These are phyloP conservation scores for Amorphotheca resinae DNA, from an alignment of 495 filamentous ascomycete genomes.

Conservation along the genomic window DNA sequence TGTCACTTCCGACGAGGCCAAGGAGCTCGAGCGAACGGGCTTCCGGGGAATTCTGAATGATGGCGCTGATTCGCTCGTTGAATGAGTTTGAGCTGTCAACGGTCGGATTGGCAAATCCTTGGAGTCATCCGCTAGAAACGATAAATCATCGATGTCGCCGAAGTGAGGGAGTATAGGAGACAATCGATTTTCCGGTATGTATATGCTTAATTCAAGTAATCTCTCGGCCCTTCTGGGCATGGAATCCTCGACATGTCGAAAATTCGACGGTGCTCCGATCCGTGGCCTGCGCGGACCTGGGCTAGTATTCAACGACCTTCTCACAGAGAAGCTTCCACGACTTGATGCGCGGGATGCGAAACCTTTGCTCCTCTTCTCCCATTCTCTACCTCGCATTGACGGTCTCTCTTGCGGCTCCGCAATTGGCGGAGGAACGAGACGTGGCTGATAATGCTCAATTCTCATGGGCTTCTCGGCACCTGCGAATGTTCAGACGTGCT, in stretches of 20 bases:
- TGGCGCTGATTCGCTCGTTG: conserved; percentile 34
- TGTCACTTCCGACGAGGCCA: conserved; percentile 14
- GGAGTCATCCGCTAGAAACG: conserved; percentile 1
- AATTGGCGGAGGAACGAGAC: conserved; percentile 15
- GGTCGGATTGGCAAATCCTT: conserved; percentile 27
- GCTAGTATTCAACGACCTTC: conserved; percentile 26
- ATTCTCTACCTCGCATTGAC: conserved; percentile 17
- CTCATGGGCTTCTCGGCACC: conserved; percentile 18
- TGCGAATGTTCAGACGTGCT: conserved; percentile 10
- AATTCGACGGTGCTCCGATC: conserved; percentile 43
- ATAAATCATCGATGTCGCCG: conserved; percentile 14
- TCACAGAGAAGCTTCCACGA: conserved; percentile 38
- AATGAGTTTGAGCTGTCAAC: conserved; percentile 23
- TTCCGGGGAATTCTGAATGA: conserved; percentile 40
- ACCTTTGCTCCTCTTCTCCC: conserved; percentile 30
- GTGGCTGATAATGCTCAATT: conserved; percentile 21
- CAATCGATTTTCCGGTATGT: conserved; percentile 49
- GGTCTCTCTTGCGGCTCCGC: conserved; percentile 13
- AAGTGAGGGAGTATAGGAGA: conserved; percentile 49
- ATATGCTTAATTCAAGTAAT: conserved; percentile 66
- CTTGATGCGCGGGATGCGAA: conserved; percentile 37
- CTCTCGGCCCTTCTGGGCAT: conserved; percentile 27
- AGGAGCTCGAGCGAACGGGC: conserved; percentile 15
- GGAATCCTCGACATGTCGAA: conserved; percentile 34
- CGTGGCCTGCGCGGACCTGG: conserved; percentile 25